Conservation (phyloP, 179 eudicot genomes). For the Carnegiea gigantea region DNA sequence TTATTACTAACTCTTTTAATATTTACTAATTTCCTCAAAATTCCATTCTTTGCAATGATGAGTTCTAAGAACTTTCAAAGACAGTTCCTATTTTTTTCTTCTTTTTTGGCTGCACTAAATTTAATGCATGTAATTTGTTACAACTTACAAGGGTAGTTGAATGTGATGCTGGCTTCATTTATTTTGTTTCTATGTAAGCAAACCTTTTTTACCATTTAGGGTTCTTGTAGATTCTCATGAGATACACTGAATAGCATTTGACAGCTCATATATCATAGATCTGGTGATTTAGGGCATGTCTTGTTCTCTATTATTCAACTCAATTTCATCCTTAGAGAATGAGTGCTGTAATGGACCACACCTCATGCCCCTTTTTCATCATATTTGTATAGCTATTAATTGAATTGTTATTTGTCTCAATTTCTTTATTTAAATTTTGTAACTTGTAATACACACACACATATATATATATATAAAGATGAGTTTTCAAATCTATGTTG, state of each 20-base stretch:
- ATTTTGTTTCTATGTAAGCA: conserved; percentile 21
- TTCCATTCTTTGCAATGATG: conserved; percentile 26
- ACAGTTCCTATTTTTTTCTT: background rate
- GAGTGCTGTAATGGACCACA: conserved; percentile 31
- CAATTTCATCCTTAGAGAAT: conserved; percentile 14
- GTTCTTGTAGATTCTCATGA: conserved; percentile 17
- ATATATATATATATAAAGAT: too few relatives aligned
- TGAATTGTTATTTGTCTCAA: conserved; percentile 7
- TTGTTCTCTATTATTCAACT: conserved; percentile 5
- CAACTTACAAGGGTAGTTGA: conserved; percentile 40
- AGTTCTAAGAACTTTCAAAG: conserved; percentile 22
- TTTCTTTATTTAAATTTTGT: too few relatives aligned
- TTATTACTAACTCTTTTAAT: background rate
- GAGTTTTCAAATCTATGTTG: too few relatives aligned
- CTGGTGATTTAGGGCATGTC: conserved; percentile 19
- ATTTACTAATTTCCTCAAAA: conserved; percentile 12
- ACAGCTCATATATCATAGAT: conserved; percentile 33
- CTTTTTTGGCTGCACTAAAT: background rate
- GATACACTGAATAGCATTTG: conserved; percentile 22
- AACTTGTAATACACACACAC: too few relatives aligned
- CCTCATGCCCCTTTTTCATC: background rate
- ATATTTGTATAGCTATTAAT: background rate
- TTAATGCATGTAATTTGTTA: conserved; percentile 37
- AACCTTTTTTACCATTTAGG: conserved; percentile 26
- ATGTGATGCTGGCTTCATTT: conserved; percentile 36